phyloP scores from a whole-genome alignment of 225 moss, liverwort and hornwort genomes.

The Antitrichia curtipendula region DNA sequence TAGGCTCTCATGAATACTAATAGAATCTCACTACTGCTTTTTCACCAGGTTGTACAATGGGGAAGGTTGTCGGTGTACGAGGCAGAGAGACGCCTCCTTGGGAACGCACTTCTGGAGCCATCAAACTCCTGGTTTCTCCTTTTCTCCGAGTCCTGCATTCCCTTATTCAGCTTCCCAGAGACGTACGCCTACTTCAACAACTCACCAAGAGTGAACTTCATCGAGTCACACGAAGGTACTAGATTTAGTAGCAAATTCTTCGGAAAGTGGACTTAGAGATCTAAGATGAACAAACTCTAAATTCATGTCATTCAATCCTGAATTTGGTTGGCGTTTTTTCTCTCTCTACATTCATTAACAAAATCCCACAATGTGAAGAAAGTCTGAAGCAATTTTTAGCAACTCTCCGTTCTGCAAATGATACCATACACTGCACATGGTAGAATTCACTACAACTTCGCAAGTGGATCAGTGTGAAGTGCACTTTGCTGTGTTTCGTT shows the following conservation, averaged over 20 bases:
- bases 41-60: constrained; percentile 13
- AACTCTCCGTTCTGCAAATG: background rate
- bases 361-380: background rate
- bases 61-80: constrained; percentile 8
- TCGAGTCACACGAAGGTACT: background rate
- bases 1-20: background rate
- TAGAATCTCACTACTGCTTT: background rate
- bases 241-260: background rate
- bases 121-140: constrained; percentile 26
- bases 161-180: background rate
- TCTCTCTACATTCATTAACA: background rate
- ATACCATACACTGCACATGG: background rate
- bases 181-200: constrained; percentile 4
- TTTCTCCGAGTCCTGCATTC: constrained; percentile 27
- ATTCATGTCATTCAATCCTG: background rate
- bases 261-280: background rate
- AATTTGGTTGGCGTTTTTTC: background rate
- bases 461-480: background rate
- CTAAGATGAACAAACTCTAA: background rate
- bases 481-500: too few species aligned
- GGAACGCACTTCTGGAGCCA: constrained; percentile 7
- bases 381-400: background rate
- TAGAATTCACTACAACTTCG: background rate
- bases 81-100: constrained; percentile 26
- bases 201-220: background rate